Evolutionary conservation across 2,329 filamentous ascomycete species (phyloP).

Genomic region (Parastagonospora nodorum): DNA sequence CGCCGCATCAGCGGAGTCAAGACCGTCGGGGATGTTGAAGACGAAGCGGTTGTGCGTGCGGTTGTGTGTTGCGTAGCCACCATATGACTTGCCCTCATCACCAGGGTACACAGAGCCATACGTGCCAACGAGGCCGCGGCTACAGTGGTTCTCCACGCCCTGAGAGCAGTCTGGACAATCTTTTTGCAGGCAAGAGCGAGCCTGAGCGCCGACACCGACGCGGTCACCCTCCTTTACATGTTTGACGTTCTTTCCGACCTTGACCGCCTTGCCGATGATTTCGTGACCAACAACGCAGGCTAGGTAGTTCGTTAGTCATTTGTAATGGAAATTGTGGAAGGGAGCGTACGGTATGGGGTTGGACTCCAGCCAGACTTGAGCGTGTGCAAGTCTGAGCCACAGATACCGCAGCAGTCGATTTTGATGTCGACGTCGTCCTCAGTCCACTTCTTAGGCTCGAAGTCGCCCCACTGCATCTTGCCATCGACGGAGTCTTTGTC

Average conservation of each 20-base stretch:
- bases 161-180: slow-evolving; percentile 54
- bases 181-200: slow-evolving; percentile 51
- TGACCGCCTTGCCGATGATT: slow-evolving; percentile 47
- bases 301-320: slow-evolving; percentile 29
- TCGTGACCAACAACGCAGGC: slow-evolving; percentile 52
- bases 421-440: slow-evolving; percentile 66
- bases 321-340: neutral
- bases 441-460: slow-evolving; percentile 55
- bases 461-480: slow-evolving; percentile 60
- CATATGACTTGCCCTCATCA: slow-evolving; percentile 65
- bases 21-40: slow-evolving; percentile 75
- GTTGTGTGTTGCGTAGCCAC: slow-evolving; percentile 68
- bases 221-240: slow-evolving; percentile 66
- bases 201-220: slow-evolving; percentile 57
- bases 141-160: slow-evolving; percentile 56
- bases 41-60: slow-evolving; percentile 75
- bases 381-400: slow-evolving; percentile 43
- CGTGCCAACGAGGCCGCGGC: slow-evolving; percentile 47
- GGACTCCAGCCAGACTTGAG: slow-evolving; percentile 46
- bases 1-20: slow-evolving; percentile 65
- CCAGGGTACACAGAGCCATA: slow-evolving; percentile 54
- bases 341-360: slow-evolving; percentile 26
- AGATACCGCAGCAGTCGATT: slow-evolving; percentile 49
- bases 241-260: slow-evolving; percentile 51
- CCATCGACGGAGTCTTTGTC: slow-evolving; percentile 55